Evolutionary conservation across 164 flowering plant genomes (phyloP).

Genomic region (Warburgia ugandensis): DNA sequence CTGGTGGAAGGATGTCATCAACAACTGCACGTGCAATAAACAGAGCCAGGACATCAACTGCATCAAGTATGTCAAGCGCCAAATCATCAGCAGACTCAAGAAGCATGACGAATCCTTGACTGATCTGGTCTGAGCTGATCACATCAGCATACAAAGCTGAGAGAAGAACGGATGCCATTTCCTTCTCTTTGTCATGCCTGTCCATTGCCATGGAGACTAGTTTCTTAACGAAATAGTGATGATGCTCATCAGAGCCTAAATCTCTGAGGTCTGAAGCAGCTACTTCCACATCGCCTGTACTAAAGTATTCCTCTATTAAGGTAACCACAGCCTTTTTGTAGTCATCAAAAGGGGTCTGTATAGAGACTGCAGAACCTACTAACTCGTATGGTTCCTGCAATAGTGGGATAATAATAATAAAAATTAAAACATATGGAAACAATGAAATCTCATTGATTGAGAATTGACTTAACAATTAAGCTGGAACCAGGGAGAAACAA

Average conservation of each 20-base stretch:
- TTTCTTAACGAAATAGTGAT: conserved; percentile 83
- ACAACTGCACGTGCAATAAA: conserved; percentile 96
- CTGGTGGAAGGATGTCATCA: conserved; percentile 96
- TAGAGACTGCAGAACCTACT: conserved; percentile 60
- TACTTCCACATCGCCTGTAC: conserved; percentile 68
- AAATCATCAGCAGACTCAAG: conserved; percentile 96
- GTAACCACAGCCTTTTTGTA: conserved; percentile 85
- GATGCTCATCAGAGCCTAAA: conserved; percentile 72
- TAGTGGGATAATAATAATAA: neutral
- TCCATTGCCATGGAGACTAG: conserved; percentile 97
- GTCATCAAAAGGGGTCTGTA: conserved; percentile 91
- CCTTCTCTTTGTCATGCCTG: conserved; percentile 95
- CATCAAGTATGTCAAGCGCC: conserved; percentile 78
- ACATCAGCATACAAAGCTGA: conserved; percentile 94
- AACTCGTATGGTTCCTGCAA: conserved; percentile 92
- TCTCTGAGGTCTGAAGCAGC: conserved; percentile 85
- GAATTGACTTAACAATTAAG: neutral
- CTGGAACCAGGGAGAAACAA: too few relatives aligned
- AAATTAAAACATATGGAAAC: neutral
- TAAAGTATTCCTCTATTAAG: conserved; percentile 89
- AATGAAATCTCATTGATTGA: neutral
- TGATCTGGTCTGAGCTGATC: conserved; percentile 67
- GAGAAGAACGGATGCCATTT: conserved; percentile 93
- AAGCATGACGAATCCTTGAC: conserved; percentile 83
- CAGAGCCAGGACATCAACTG: conserved; percentile 83